phyloP scores from a whole-genome alignment of 257 asterid genomes.

The Solanum bulbocastanum region DNA sequence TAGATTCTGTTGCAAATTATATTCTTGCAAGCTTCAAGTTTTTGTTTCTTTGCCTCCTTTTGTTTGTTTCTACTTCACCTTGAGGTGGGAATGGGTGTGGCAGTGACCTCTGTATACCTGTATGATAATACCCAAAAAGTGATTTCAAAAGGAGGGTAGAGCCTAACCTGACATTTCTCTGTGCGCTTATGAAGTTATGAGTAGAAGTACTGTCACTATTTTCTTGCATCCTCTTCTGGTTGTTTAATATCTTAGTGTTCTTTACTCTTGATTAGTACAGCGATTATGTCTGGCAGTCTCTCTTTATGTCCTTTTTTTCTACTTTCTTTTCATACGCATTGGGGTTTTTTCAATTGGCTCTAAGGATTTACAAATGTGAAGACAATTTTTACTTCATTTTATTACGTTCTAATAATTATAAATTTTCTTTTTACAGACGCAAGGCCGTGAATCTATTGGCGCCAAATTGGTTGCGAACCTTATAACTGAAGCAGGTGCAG shows the following conservation, averaged over 20 bases:
- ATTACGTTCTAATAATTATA: neutral
- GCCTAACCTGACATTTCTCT: neutral
- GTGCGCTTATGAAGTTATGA: neutral
- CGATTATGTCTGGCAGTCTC: neutral
- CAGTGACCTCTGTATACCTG: neutral
- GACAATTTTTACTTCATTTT: neutral
- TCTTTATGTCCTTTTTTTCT: neutral
- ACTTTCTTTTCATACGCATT: neutral
- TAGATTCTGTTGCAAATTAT: neutral
- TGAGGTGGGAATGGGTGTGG: neutral
- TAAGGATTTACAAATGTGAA: neutral
- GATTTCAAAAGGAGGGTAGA: neutral
- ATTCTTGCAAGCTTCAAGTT: neutral
- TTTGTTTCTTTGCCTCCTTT: neutral
- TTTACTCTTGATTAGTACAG: neutral
- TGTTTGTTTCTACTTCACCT: neutral
- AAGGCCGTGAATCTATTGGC: constrained; percentile 90
- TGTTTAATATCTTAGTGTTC: neutral
- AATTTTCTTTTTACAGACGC: constrained; percentile 40
- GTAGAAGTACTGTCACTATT: neutral
- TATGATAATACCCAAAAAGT: neutral
- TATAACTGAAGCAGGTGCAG: constrained; percentile 84
- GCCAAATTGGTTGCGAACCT: constrained; percentile 85
- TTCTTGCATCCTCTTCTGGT: neutral
- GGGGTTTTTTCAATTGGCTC: neutral